phyloP scores from a whole-genome alignment of 2,329 filamentous ascomycete genomes.

The Microdochium paspali region DNA sequence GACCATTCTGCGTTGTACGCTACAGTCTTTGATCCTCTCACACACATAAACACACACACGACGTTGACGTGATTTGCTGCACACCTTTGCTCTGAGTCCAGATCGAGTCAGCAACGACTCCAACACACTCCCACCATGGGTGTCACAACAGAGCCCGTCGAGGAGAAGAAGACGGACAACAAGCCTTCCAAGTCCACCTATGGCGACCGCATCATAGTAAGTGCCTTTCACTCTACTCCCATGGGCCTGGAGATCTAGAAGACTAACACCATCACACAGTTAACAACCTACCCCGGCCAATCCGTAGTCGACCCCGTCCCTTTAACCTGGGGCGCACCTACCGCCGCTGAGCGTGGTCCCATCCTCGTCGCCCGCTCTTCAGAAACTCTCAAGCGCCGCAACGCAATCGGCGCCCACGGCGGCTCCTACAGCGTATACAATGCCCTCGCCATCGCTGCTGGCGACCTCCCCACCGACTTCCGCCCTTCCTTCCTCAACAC shows the following conservation, averaged over 20 bases:
- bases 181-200: not conserved
- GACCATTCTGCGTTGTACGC: no score
- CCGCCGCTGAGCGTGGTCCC: slow-evolving; percentile 69
- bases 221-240: no score
- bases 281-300: slow-evolving; percentile 79
- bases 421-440: slow-evolving; percentile 96
- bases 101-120: no score
- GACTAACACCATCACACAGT: not conserved
- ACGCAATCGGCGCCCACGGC: slow-evolving; percentile 52
- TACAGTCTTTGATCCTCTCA: no score
- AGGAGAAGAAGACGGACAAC: not conserved
- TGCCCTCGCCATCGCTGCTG: slow-evolving; percentile 69
- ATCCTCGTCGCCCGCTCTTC: slow-evolving; percentile 75
- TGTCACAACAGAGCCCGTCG: not conserved
- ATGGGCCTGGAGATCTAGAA: not conserved
- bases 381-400: slow-evolving; percentile 69
- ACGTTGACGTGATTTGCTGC: no score
- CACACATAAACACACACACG: no score
- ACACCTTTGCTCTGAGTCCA: no score
- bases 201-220: slow-evolving; percentile 1
- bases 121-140: not conserved
- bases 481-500: slow-evolving; percentile 67
- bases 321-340: slow-evolving; percentile 77
- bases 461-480: not conserved
- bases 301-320: slow-evolving; percentile 86